Conservation (phyloP, 179 eudicot genomes). For the Beta lomatogona region DNA sequence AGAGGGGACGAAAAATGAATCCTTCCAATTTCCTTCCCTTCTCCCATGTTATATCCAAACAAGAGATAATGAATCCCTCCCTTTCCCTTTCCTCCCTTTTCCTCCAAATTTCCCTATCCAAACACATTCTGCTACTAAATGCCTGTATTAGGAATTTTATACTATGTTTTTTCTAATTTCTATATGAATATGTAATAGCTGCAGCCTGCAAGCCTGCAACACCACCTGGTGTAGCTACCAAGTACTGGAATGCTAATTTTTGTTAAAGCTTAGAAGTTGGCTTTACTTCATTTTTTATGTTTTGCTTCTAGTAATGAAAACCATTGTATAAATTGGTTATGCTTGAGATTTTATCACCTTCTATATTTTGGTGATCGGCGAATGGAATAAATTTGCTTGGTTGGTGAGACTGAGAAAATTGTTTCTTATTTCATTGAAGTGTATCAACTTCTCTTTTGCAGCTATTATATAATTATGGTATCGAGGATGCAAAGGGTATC, state of each 20-base stretch:
- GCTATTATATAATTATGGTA: slow-evolving; percentile 71
- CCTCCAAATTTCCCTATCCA: too few species aligned
- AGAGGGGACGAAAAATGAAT: too few species aligned
- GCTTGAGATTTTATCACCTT: neutral
- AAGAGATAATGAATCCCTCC: too few species aligned
- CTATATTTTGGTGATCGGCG: neutral
- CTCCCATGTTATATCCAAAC: too few species aligned
- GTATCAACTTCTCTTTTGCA: slow-evolving; percentile 39
- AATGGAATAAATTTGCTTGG: neutral
- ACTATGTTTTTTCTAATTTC: neutral
- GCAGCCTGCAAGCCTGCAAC: neutral
- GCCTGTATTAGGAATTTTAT: too few species aligned
- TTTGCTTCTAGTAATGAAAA: neutral
- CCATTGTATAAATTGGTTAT: neutral
- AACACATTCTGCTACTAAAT: too few species aligned
- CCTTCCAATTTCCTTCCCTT: too few species aligned
- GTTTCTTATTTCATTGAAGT: slow-evolving; percentile 15
- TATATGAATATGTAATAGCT: neutral
- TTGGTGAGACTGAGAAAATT: neutral
- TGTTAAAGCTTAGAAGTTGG: neutral
- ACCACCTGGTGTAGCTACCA: neutral
- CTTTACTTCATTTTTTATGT: neutral
- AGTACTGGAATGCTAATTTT: neutral
- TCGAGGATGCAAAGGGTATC: slow-evolving; percentile 56
- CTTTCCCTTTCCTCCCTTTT: too few species aligned